Evolutionary conservation across 306 rosid genomes (phyloP), one percentile per base, ranked within the genome.

Genomic region (Fragaria ananassa): DNA sequence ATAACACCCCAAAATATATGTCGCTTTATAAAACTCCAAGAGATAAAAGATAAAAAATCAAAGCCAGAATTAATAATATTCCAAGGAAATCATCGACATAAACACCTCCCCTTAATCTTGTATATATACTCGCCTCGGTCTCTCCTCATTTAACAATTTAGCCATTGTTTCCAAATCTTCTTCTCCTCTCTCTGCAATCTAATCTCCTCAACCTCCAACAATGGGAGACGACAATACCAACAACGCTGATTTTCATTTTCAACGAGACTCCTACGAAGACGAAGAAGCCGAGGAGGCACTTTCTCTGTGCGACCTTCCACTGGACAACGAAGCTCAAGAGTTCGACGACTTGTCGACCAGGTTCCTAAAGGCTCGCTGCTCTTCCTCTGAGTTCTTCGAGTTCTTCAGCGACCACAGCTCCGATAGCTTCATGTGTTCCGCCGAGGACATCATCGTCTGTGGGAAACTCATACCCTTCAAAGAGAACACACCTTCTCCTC

Each of bases 371-470:
- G 60, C 70, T 18, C 82, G 76, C 0, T 77, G 67, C 8, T 81
- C 89, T 1, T 82, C 10, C 65, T 78, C 80, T 0, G 90, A 85
- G 21, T 73, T 88, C 13, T 88, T 88, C 25, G 92, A 91, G 10
- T 87, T 91, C 79, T 87, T 83, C 81, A 87, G 63, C 74, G 89
- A 86, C 9, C 71, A 80, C 74, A 80, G 80, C 78, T 71, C 86
- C 71, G 93, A 88, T n/a, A 37, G 47, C 25, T 64, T 64, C 70
- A 83, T 86, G 89, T 54, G 80, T 27, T 54, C 94, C 83, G 87
- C 93, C 11, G 95, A 88, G 23, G 95, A 88, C 77, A 87, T 92
- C 81, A 79, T 92, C 77, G 84, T 83, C 84, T 70, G 89, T 63
- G 97, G 97, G 5, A 85, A 74, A 42, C 85, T 91, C 45, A 73